Base-by-base conservation (phyloP, 2,329 filamentous ascomycete genomes). In the Ramularia endophylla region DNA sequence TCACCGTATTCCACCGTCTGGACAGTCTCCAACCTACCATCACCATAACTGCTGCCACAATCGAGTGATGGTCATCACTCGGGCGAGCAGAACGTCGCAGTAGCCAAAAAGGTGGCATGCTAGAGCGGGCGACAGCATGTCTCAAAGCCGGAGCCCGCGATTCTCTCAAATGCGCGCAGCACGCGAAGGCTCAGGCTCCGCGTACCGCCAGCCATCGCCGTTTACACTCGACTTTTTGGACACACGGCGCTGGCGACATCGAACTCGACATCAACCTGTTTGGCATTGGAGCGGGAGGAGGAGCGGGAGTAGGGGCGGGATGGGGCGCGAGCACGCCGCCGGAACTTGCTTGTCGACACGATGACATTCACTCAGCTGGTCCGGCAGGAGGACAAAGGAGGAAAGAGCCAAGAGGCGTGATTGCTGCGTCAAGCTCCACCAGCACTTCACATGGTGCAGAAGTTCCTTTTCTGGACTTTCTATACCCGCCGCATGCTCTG, bases 111-210 rank as follows among this genome's bases (percentile, higher is more conserved):
- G 35, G 63, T 65, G 67, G 66, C 59, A 78, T 78, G 75, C 73
- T 78, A 60, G 74, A 78, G 72, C 72, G 72, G 55, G 73, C 72
- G 59, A 69, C 70, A 61, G 66, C 68, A 75, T 78, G 73, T 65
- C 69, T 78, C 68, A 67, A 75, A 67, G 67, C 70, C 62, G 71
- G 73, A 68, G 66, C 72, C 59, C 69, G 71, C 59, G 66, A 69
- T 53, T 66, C 74, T 56, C 57, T 75, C 46, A 68, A 62, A 60
- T 61, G 61, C 43, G 57, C 61, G 33, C 50, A 51, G 44, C 64
- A 60, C 44, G 57, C 53, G 50, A 53, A 61, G 31, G 45, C 46
- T 44, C 63, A 59, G 27, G 59, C 58, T 40, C 54, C 65, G 41
- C 62, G 60, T 52, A 25, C 22, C 6, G 22, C 6, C 22, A 67